Conservation (phyloP, 306 rosid genomes). For the Citrullus amarus region DNA sequence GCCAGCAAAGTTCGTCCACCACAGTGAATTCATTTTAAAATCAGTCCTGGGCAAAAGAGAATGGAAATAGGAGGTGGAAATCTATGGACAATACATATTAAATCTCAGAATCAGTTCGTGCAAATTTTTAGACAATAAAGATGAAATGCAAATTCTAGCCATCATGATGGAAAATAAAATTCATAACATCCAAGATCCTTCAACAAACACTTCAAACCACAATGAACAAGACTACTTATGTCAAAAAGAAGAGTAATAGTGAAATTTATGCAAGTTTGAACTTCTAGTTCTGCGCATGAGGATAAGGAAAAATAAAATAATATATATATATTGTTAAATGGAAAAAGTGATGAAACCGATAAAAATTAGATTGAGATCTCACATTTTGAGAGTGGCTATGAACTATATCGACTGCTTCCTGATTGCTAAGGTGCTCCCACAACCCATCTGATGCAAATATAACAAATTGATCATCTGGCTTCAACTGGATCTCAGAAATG, state of each 20-base stretch:
- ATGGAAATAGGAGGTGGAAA: not conserved
- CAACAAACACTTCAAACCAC: not conserved
- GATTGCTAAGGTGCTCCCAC: conserved; percentile 92
- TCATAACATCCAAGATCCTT: not conserved
- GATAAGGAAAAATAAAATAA: no score
- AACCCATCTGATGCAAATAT: conserved; percentile 94
- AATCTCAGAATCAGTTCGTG: not conserved
- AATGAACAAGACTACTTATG: not conserved
- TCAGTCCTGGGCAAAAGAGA: not conserved
- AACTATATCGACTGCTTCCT: conserved; percentile 89
- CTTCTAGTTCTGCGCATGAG: not conserved
- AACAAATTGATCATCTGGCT: conserved; percentile 62
- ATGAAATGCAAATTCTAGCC: not conserved
- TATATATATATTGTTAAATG: not conserved
- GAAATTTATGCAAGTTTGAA: not conserved
- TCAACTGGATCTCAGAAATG: conserved; percentile 49
- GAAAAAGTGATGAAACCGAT: not conserved
- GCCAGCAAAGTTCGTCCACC: not conserved
- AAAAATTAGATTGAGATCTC: conserved; percentile 13
- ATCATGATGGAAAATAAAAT: not conserved
- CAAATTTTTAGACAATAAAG: not conserved
- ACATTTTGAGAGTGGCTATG: conserved; percentile 58
- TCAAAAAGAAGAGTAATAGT: not conserved
- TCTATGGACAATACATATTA: not conserved
- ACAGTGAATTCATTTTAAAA: not conserved